A percentile compares a stretch with the other conserved stretches of the same genome.
phyloP scores from a whole-genome alignment of 305 asterid genomes.

The Fraxinus baroniana region DNA sequence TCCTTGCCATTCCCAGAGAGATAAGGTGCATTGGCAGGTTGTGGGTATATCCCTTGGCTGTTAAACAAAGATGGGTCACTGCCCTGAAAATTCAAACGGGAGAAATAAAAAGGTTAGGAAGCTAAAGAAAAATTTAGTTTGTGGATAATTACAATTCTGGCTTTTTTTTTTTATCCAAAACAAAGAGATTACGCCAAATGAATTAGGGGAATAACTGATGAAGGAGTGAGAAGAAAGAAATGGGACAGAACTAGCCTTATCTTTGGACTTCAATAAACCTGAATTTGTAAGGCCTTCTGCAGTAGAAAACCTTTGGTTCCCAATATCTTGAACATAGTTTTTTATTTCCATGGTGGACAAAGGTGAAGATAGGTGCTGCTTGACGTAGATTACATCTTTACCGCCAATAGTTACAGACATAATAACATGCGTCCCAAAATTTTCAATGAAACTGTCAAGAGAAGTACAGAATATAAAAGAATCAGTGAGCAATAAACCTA shows the following conservation, averaged over 20 bases:
- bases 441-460: slow-evolving; percentile 70
- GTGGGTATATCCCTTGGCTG: slow-evolving; percentile 88
- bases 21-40: slow-evolving; percentile 64
- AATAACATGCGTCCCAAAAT: slow-evolving; percentile 80
- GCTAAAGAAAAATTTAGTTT: slow-evolving; percentile 18
- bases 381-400: slow-evolving; percentile 77
- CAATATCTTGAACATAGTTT: slow-evolving; percentile 79
- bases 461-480: slow-evolving; percentile 24
- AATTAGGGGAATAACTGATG: slow-evolving; percentile 1
- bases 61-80: slow-evolving; percentile 66
- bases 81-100: slow-evolving; percentile 51
- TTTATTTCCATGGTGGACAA: slow-evolving; percentile 67
- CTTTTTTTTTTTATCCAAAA: neutral
- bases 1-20: slow-evolving; percentile 75
- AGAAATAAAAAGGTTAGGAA: slow-evolving; percentile 12
- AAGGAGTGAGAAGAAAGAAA: slow-evolving; percentile 26
- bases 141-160: slow-evolving; percentile 4
- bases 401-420: slow-evolving; percentile 83
- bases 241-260: slow-evolving; percentile 48
- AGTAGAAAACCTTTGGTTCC: slow-evolving; percentile 74
- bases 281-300: slow-evolving; percentile 67
- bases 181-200: neutral
- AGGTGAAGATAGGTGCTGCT: slow-evolving; percentile 69
- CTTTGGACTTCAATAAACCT: slow-evolving; percentile 71
- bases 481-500: slow-evolving; percentile 17